Percentiles rank a stretch among this genome's conserved stretches.
These are phyloP conservation scores for Thermoascus crustaceus DNA, from an alignment of 2,329 filamentous ascomycete species.

Conservation along the genomic window DNA sequence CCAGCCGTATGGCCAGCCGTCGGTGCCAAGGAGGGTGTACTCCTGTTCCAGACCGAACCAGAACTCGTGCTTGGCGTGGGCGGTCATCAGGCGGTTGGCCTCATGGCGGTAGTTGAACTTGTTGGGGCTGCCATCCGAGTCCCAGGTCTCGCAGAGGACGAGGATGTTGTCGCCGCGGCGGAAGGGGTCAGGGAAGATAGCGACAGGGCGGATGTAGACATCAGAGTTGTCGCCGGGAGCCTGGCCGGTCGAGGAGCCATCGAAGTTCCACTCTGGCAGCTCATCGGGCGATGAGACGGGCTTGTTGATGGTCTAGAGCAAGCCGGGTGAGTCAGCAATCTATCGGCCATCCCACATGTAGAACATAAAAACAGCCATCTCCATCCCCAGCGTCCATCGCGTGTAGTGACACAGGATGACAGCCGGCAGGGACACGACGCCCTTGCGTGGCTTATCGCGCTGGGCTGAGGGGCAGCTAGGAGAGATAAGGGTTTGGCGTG, in stretches of 20 bases:
- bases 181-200: constrained; percentile 88
- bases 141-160: constrained; percentile 91
- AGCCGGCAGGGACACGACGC: no score
- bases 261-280: constrained; percentile 72
- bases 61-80: constrained; percentile 71
- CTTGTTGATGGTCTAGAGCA: constrained; percentile 53
- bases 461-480: neutral
- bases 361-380: no score
- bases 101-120: constrained; percentile 98
- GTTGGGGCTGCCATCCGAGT: constrained; percentile 89
- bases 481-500: neutral
- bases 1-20: constrained; percentile 89
- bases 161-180: constrained; percentile 83
- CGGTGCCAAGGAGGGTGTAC: constrained; percentile 83
- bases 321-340: constrained; percentile 3
- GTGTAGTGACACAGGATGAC: no score
- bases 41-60: constrained; percentile 99
- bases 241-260: constrained; percentile 85
- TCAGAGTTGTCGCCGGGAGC: constrained; percentile 93
- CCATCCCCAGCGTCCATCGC: no score
- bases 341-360: neutral
- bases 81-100: constrained; percentile 79
- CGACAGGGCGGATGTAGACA: constrained; percentile 87
- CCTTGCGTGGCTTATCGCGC: neutral
- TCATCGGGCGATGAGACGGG: constrained; percentile 52